phyloP scores from a whole-genome alignment of 1,139 yeast genomes.

The Lodderomyces elongisporus region DNA sequence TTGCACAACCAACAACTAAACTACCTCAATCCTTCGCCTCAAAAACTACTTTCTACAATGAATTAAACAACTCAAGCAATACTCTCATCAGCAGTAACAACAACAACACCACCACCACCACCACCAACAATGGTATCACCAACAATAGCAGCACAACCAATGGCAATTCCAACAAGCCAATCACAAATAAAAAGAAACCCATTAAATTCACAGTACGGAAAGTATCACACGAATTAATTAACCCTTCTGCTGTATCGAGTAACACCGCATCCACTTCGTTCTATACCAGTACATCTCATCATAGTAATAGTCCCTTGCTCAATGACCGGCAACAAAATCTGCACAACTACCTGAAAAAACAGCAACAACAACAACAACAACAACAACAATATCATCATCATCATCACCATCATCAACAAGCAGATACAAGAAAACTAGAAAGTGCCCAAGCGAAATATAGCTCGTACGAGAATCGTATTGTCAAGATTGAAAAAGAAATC shows the following conservation, averaged over 20 bases:
- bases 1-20: conserved; percentile 1
- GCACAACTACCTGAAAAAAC: background rate
- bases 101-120: conserved; percentile 1
- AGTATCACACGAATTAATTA: conserved; percentile 33
- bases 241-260: conserved; percentile 8
- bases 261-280: background rate
- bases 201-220: conserved; percentile 41
- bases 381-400: background rate
- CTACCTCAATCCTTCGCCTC: conserved; percentile 12
- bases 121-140: too few species aligned
- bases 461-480: conserved; percentile 27
- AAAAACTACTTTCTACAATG: conserved; percentile 11
- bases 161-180: too few species aligned
- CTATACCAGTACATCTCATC: background rate
- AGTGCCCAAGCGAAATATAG: conserved; percentile 34
- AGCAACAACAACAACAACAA: background rate
- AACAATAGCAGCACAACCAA: background rate
- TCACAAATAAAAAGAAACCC: conserved; percentile 22
- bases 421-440: conserved; percentile 8
- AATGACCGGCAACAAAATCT: too few species aligned
- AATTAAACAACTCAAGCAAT: conserved; percentile 5
- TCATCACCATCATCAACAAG: background rate
- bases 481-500: conserved; percentile 40
- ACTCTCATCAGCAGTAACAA: too few species aligned
- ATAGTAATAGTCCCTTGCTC: conserved; percentile 1